Evolutionary conservation across 169 alveolate species (phyloP), one percentile per base, ranked within the genome.

Genomic region (Fabrea salina): DNA sequence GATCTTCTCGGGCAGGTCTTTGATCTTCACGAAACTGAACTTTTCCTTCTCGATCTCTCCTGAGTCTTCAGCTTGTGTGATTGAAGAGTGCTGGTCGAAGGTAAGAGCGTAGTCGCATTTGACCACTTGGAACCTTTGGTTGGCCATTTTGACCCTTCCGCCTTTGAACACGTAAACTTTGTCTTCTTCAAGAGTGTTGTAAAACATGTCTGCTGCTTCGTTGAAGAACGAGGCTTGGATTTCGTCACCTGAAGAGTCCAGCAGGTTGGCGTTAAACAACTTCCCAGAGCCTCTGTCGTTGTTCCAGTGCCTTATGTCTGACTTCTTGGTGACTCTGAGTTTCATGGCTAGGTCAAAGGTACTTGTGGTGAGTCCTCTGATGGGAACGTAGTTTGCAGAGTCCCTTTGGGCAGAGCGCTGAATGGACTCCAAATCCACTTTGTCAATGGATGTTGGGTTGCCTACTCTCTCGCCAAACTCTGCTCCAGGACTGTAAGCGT

Each of bases 181-280:
- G 27, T 81, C 83, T 53, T 86, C 94, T 16, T 79, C 57, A 6
- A 92, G 53, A 16, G 75, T 27, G 39, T 67, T 40, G 66, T 57
- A 80, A 76, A 80, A 92, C 71, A 82, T 84, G 39, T 86, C 90
- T 2, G 75, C 94, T 32, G 88, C 84, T 22, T 87, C 89, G 30
- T 86, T 80, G 79, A 92, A 92, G 79, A 89, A 86, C 3, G 93
- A 86, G 25, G 85, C 91, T 66, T 84, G 86, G 64, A 92, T 92
- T 78, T 87, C 88, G 43, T 77, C 86, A 25, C 90, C 92, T 40
- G 61, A 86, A 39, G 64, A 61, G 68, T 92, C 96, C 25, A 83
- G 64, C 22, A 92, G 75, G 32, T 86, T 87, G 30, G 80, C 70
- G 74, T 82, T 84, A 82, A 92, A 76, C 33, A 92, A 81, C 50